Base-by-base conservation (phyloP, 208 protist species). In the Acanthamoeba lenticulata region DNA sequence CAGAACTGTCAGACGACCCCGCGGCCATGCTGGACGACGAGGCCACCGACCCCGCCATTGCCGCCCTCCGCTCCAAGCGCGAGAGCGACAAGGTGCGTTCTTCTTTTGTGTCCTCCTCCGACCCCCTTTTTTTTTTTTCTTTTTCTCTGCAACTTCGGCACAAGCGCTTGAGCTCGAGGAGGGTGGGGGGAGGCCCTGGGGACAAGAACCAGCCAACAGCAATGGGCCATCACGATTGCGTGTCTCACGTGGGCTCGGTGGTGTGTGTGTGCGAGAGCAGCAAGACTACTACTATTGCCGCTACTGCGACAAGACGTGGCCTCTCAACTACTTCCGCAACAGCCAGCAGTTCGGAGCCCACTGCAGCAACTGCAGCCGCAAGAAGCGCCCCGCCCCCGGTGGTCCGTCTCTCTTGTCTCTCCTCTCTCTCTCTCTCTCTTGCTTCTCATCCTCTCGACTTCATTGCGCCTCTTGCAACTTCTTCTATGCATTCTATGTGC, bases 301-400 rank as follows among this genome's bases (percentile, higher is more conserved):
- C 52, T 96, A 95, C 65, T 96, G 95, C 55, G 83, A 95, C 19
- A 96, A 86, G 93, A 93, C 93, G 32, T 96, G 95, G 95, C 94
- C 95, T 6, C 72, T 83, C 69, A 93, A 88, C 47, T 77, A 86
- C n/a, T 96, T 96, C 72, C 93, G 90, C 40, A 96, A 96, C 42
- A 92, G 72, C 17, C 95, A 96, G 67, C 95, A 96, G 94, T 96
- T 96, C 81, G 95, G 95, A 60, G 95, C 95, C 34, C 95, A 96
- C 36, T 96, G 95, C 42, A 94, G 86, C 74, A 96, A 96, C 72
- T 96, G 95, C 85, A 95, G 92, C 2, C 94, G 95, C 92, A 96
- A 96, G 77, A 91, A 85, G 45, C 74, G 74, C 0, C 74, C 74
- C 19, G 21, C 74, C 1, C 74, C 38, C 19, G 74, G 74, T 2